Conservation (phyloP, 176 grass and related monocot species). For the Poa annua region DNA sequence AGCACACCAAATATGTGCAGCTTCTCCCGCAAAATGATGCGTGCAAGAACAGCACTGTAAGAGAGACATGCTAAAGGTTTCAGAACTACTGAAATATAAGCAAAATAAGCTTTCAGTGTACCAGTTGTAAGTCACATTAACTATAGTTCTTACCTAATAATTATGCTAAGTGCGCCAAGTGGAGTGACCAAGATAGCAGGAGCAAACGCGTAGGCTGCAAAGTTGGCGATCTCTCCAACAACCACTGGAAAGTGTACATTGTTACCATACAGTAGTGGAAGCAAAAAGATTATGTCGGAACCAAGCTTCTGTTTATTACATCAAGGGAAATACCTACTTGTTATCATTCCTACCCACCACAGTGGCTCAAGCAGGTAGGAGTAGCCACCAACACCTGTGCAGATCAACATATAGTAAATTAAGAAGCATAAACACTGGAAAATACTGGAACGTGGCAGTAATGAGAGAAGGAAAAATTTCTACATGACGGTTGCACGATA, state of each 20-base stretch:
- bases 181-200: conserved; percentile 98
- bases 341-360: conserved; percentile 94
- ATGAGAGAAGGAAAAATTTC: not conserved
- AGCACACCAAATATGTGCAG: conserved; percentile 94
- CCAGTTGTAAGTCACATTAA: not conserved
- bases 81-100: conserved; percentile 34
- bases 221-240: conserved; percentile 96
- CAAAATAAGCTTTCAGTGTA: conserved; percentile 28
- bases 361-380: conserved; percentile 94
- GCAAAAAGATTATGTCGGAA: conserved; percentile 14
- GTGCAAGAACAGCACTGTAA: conserved; percentile 88
- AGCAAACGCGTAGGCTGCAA: conserved; percentile 96
- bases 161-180: conserved; percentile 96
- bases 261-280: conserved; percentile 28
- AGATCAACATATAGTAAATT: conserved; percentile 12
- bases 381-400: conserved; percentile 90
- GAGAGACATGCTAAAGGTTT: conserved; percentile 5
- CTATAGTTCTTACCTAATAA: conserved; percentile 63
- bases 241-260: conserved; percentile 64
- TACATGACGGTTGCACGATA: not conserved
- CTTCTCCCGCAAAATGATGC: conserved; percentile 87
- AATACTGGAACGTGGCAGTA: not conserved
- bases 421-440: not conserved
- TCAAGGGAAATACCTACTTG: conserved; percentile 65
- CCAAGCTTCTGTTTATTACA: not conserved